Conservation (phyloP, 306 rosid species). For the Alnus glutinosa region DNA sequence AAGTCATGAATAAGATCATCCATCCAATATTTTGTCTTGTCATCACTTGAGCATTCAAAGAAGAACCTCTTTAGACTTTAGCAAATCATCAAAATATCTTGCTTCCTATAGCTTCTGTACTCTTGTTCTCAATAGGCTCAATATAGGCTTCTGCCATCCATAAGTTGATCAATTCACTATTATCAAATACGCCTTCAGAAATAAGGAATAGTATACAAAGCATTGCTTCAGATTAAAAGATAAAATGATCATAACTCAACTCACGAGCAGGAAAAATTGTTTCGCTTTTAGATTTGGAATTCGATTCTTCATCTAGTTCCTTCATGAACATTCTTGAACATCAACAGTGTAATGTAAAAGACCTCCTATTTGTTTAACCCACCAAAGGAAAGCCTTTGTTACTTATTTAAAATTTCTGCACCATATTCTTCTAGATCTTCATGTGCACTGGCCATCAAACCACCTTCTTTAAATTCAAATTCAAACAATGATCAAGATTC, state of each 20-base stretch:
- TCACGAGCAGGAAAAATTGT: conserved; percentile 10
- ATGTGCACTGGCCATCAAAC: not conserved
- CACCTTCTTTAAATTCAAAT: not conserved
- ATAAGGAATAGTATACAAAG: conserved; percentile 21
- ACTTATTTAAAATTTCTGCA: conserved; percentile 9
- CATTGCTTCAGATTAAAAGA: conserved; percentile 17
- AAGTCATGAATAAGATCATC: conserved; percentile 26
- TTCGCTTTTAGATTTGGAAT: not conserved
- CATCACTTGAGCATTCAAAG: conserved; percentile 5
- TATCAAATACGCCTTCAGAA: conserved; percentile 21
- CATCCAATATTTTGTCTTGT: conserved; percentile 3
- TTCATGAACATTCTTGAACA: not conserved
- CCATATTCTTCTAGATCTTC: not conserved
- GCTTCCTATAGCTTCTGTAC: conserved; percentile 12
- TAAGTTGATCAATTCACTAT: conserved; percentile 9
- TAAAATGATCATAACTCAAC: conserved; percentile 21
- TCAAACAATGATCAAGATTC: conserved; percentile 7
- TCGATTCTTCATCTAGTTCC: not conserved
- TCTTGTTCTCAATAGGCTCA: not conserved
- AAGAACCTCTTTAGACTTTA: conserved; percentile 17
- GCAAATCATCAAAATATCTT: conserved; percentile 14
- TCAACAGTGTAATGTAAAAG: not conserved
- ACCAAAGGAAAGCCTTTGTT: conserved; percentile 23
- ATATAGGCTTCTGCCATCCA: conserved; percentile 25
- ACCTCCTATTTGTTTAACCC: conserved; percentile 20